Evolutionary conservation across 441 rosid species (phyloP), one percentile per base, ranked within the genome.

Genomic region (Pelargonium citronellum): DNA sequence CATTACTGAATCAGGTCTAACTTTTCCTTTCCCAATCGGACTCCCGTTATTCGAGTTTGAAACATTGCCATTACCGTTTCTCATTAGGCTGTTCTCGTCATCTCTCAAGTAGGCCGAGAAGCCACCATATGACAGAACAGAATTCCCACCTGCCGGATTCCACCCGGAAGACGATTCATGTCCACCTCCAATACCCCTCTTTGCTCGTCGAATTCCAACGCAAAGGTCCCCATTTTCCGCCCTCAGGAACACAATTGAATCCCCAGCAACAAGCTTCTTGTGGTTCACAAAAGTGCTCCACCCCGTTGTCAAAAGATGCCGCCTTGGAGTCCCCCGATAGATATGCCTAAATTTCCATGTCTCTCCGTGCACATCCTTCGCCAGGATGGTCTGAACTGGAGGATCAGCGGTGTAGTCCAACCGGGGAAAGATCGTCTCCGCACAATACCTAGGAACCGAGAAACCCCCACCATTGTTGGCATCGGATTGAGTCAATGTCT

Each of bases 381-480:
- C 98, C 60, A 88, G 83, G 78, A 95, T 87, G 27, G 85, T 89
- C 86, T 95, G 99, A 55, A 95, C 99, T 0, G 99, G 99, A n/a
- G 99, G 99, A 67, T 95, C 99, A 0, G 89, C 91, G 4, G 79
- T 83, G 44, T 89, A 92, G 70, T 95, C 98, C 74, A 95, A 67
- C 49, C 87, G 80, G 0, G 98, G 99, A 70, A 95, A 95, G 68
- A 95, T 95, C 9, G 96, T 92, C 83, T 95, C 98, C 0, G 99
- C 99, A 39, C 99, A 95, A 67, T 92, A 95, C 5, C 99, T 90
- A 0, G 99, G 99, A 65, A 95, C 99, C 5, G 99, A 95, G 82
- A 95, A 95, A 3, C 99, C 99, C 0, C 99, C 99, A 7, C 99
- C 99, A 55, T 95, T 95, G 60, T 95, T 95, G 67, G 99, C 99